Evolutionary conservation across 805 yeast species (phyloP).

Genomic region (Candida stauntonica): DNA sequence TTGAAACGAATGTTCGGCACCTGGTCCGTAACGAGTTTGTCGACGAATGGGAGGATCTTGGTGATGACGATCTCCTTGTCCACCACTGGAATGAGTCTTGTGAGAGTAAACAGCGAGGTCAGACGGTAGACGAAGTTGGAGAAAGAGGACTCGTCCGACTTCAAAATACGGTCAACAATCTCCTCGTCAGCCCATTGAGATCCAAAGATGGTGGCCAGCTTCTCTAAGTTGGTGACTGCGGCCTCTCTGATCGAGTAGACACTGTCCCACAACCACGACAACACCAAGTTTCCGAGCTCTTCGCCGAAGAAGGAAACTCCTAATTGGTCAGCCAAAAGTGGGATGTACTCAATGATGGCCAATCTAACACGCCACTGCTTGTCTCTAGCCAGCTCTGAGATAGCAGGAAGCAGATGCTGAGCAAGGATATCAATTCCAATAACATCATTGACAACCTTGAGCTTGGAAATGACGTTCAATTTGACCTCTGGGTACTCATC

Average conservation of each 20-base stretch:
- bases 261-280: constrained; percentile 98
- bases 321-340: constrained; percentile 87
- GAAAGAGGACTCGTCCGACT: constrained; percentile 34
- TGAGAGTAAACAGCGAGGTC: constrained; percentile 83
- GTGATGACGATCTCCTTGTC: constrained; percentile 49
- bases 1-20: constrained; percentile 96
- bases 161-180: constrained; percentile 71
- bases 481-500: constrained; percentile 97
- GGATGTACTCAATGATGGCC: constrained; percentile 95
- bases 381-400: constrained; percentile 92
- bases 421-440: constrained; percentile 87
- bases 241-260: constrained; percentile 96
- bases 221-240: constrained; percentile 78
- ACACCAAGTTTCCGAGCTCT: constrained; percentile 82
- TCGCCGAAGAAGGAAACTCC: constrained; percentile 92
- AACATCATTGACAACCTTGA: constrained; percentile 88
- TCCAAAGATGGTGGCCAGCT: constrained; percentile 83
- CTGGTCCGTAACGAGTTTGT: constrained; percentile 65
- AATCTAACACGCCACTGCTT: constrained; percentile 96
- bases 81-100: constrained; percentile 75
- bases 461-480: constrained; percentile 85
- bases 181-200: constrained; percentile 88
- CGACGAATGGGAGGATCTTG: constrained; percentile 75
- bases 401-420: constrained; percentile 89
- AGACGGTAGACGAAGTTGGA: constrained; percentile 85